Percentiles rank a stretch among this genome's conserved stretches.
These are phyloP conservation scores for Gossypium longicalyx DNA, from an alignment of 345 rosid genomes.

Conservation along the genomic window DNA sequence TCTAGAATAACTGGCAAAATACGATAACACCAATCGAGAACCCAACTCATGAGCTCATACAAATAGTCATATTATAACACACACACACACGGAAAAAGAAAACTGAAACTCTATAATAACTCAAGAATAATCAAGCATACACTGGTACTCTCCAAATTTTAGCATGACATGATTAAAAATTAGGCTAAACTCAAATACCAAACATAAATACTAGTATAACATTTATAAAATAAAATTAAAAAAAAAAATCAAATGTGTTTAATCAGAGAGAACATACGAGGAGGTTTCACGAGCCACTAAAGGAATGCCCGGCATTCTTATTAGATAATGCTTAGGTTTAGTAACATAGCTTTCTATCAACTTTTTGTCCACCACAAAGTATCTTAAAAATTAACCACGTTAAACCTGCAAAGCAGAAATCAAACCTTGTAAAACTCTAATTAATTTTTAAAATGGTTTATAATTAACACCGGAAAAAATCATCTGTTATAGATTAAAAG, in stretches of 20 bases:
- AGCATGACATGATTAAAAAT: background rate
- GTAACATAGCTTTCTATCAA: constrained; percentile 32
- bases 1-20: constrained; percentile 55
- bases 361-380: constrained; percentile 1
- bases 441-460: background rate
- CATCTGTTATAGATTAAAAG: background rate
- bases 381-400: background rate
- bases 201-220: background rate
- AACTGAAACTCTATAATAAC: constrained; percentile 2
- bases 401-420: background rate
- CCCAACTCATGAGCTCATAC: background rate
- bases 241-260: background rate
- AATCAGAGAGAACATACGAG: constrained; percentile 47
- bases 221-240: background rate
- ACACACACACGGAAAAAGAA: background rate
- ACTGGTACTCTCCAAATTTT: background rate
- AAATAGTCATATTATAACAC: background rate
- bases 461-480: background rate
- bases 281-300: constrained; percentile 73
- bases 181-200: background rate
- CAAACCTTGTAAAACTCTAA: constrained; percentile 2
- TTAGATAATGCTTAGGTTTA: constrained; percentile 26
- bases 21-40: background rate
- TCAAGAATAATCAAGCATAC: background rate
- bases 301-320: constrained; percentile 94